Evolutionary conservation across 75 land plant species (phyloP), one percentile per base, ranked within the genome.

Genomic region (Adiantum capillusveneris): DNA sequence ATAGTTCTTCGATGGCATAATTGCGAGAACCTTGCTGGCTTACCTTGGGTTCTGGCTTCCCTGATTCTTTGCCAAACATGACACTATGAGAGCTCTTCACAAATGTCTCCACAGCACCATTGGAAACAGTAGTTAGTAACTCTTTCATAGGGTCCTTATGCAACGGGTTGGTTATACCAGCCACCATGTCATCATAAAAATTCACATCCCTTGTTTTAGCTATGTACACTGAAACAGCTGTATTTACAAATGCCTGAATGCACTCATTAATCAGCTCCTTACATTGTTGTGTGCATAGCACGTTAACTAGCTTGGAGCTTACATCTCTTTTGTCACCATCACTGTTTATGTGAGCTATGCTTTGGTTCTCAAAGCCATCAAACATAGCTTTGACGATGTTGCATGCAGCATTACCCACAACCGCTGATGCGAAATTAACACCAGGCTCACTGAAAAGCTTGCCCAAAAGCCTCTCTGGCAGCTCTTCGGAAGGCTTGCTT

Each of bases 171-270:
- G 75, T 74, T 25, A 92, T 25, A 1, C 81, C 82, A 2, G 82
- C 36, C 29, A 83, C 81, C 30, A 92, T 34, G 25, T 92, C 82
- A 27, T 92, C 84, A 46, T 72, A 88, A n/a, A 71, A 48, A 73
- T 85, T 92, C 20, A 86, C 60, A 44, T 77, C 60, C 82, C 77
- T 79, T 12, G 96, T 94, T 65, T 74, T 86, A n/a, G 83, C 96
- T 9, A 94, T 77, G 58, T 86, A 94, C n/a, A 86, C 82, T 1
- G 78, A 12, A 2, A 94, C 91, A 1, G 91, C 91, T 3, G 86
- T 84, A 41, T 81, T 80, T 17, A 90, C 91, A 56, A 90, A 84
- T 41, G 59, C 9, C 49, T 79, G 80, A 9, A 89, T 72, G 49
- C 79, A 90, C 27, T 77, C 79, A 0, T 68, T 81, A 22, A 90